Percentiles rank a stretch among this genome's conserved stretches.
phyloP scores from a whole-genome alignment of 805 yeast species.

The Zygotorulaspora sp. region DNA sequence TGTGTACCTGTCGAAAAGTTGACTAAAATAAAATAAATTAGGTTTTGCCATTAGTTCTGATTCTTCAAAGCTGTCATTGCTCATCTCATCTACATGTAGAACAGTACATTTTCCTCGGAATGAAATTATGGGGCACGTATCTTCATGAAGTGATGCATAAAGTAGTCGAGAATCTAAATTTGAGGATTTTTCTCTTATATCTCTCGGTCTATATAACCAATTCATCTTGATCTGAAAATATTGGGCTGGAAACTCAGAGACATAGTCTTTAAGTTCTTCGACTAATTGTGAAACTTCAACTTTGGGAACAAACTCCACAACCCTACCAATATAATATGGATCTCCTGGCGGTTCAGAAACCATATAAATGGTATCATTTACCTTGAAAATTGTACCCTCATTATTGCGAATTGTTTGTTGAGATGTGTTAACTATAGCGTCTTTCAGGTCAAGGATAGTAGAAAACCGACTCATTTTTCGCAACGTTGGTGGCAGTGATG shows the following conservation, averaged over 20 bases:
- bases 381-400: slow-evolving; percentile 22
- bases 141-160: slow-evolving; percentile 82
- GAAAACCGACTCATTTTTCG: slow-evolving; percentile 36
- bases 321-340: slow-evolving; percentile 83
- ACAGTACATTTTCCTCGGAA: slow-evolving; percentile 75
- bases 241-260: slow-evolving; percentile 43
- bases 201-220: slow-evolving; percentile 90
- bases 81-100: slow-evolving; percentile 61
- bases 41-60: slow-evolving; percentile 55
- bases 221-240: slow-evolving; percentile 64
- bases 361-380: slow-evolving; percentile 67
- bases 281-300: slow-evolving; percentile 21
- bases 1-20: slow-evolving; percentile 82
- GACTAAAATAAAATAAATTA: slow-evolving; percentile 76
- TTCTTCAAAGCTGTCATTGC: slow-evolving; percentile 37
- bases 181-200: slow-evolving; percentile 56
- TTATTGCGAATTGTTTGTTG: slow-evolving; percentile 27
- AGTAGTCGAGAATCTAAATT: slow-evolving; percentile 63
- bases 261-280: slow-evolving; percentile 9
- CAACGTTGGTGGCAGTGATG: slow-evolving; percentile 30
- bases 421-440: slow-evolving; percentile 34
- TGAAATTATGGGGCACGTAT: slow-evolving; percentile 69
- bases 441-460: slow-evolving; percentile 37
- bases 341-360: slow-evolving; percentile 91
- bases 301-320: slow-evolving; percentile 60